These are phyloP conservation scores for sunflower (Helianthus annuus) DNA, from an alignment of 129 eudicot genomes.

Conservation along the genomic window DNA sequence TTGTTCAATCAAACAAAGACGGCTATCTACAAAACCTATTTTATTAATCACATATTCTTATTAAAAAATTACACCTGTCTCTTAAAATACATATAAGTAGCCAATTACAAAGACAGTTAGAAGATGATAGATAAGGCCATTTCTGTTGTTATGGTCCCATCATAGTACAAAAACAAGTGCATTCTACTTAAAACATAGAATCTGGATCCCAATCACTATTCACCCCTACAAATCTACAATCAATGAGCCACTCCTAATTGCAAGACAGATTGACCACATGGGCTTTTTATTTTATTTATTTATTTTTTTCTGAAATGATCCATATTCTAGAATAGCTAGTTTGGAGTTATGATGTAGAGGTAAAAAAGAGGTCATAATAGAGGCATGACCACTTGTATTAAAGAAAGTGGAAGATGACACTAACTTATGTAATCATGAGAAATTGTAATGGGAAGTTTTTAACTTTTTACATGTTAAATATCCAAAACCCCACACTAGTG, in stretches of 20 bases:
- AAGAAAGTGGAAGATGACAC: conserved; percentile 18
- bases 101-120: conserved; percentile 2
- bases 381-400: not conserved
- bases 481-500: conserved; percentile 31
- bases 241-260: conserved; percentile 19
- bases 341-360: not conserved
- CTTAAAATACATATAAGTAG: not conserved
- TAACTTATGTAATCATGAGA: conserved; percentile 21
- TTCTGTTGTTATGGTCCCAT: conserved; percentile 17
- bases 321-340: not conserved
- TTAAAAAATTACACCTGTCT: not conserved
- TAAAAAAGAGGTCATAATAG: not conserved
- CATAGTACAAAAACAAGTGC: conserved; percentile 34
- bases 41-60: not conserved
- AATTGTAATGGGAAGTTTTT: conserved; percentile 21
- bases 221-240: conserved; percentile 8
- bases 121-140: conserved; percentile 8
- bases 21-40: not conserved
- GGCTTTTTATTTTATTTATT: not conserved
- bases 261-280: conserved; percentile 33
- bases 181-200: conserved; percentile 17
- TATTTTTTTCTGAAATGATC: not conserved
- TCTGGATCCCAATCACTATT: conserved; percentile 20
- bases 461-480: conserved; percentile 8
- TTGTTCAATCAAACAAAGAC: not conserved